These are phyloP conservation scores for Lipomyces orientalis DNA, from an alignment of 805 yeast species.

Conservation along the genomic window DNA sequence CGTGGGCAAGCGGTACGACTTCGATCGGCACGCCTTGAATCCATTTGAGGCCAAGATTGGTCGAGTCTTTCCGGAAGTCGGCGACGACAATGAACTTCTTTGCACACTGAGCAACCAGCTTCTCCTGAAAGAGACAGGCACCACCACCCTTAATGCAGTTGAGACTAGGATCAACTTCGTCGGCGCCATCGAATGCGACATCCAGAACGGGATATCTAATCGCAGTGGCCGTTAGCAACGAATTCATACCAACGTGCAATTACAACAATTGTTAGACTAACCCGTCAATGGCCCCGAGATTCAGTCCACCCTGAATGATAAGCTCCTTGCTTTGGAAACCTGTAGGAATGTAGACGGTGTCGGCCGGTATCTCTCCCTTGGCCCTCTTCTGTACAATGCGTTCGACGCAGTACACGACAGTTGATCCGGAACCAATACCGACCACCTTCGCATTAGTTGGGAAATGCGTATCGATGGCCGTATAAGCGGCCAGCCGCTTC, in stretches of 20 bases:
- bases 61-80: slow-evolving; percentile 83
- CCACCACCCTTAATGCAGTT: slow-evolving; percentile 98
- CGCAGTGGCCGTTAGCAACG: not conserved
- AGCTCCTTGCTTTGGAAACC: slow-evolving; percentile 94
- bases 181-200: slow-evolving; percentile 98
- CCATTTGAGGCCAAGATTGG: slow-evolving; percentile 80
- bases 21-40: slow-evolving; percentile 92
- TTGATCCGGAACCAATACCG: slow-evolving; percentile 96
- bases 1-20: slow-evolving; percentile 86
- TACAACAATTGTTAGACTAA: slow-evolving; percentile 40
- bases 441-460: slow-evolving; percentile 71
- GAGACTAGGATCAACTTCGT: slow-evolving; percentile 82
- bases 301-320: slow-evolving; percentile 79
- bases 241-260: not conserved
- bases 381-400: slow-evolving; percentile 71
- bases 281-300: slow-evolving; percentile 82
- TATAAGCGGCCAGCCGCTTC: slow-evolving; percentile 87
- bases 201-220: slow-evolving; percentile 65
- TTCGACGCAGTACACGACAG: slow-evolving; percentile 97
- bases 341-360: slow-evolving; percentile 86
- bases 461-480: slow-evolving; percentile 88
- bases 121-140: slow-evolving; percentile 96
- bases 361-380: slow-evolving; percentile 45
- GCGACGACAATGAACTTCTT: slow-evolving; percentile 84
- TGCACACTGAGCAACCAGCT: slow-evolving; percentile 84